Conservation (phyloP, 164 flowering plant species). For the Kalanchoe fedtschenkoi region DNA sequence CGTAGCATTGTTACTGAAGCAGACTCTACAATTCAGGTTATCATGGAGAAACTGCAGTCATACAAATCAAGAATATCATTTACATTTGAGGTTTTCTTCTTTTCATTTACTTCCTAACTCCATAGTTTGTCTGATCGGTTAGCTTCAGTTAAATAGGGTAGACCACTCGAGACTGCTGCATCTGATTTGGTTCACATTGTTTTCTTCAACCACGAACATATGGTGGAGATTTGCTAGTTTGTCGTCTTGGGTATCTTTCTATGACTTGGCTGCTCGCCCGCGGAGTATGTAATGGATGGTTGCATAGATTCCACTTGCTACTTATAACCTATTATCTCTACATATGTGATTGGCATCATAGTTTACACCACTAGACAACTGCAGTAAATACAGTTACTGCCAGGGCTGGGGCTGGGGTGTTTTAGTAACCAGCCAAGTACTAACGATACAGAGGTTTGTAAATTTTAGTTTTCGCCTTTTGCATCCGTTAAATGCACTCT, state of each 20-base stretch:
- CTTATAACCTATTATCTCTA: neutral
- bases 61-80: conserved; percentile 61
- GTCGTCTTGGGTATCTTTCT: too few species aligned
- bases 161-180: too few species aligned
- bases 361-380: neutral
- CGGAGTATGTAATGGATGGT: neutral
- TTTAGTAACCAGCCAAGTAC: too few species aligned
- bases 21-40: conserved; percentile 55
- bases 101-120: neutral
- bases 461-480: too few species aligned
- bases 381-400: neutral
- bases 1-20: conserved; percentile 63
- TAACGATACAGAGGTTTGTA: too few species aligned
- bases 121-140: neutral
- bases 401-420: neutral
- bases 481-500: too few species aligned
- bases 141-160: too few species aligned
- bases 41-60: conserved; percentile 87
- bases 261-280: neutral
- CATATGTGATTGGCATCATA: neutral
- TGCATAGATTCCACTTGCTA: neutral
- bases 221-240: too few species aligned
- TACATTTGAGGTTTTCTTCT: conserved; percentile 67
- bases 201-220: too few species aligned
- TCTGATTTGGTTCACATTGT: too few species aligned